phyloP scores from a whole-genome alignment of 2,329 filamentous ascomycete genomes.

The Tothia fuscella region DNA sequence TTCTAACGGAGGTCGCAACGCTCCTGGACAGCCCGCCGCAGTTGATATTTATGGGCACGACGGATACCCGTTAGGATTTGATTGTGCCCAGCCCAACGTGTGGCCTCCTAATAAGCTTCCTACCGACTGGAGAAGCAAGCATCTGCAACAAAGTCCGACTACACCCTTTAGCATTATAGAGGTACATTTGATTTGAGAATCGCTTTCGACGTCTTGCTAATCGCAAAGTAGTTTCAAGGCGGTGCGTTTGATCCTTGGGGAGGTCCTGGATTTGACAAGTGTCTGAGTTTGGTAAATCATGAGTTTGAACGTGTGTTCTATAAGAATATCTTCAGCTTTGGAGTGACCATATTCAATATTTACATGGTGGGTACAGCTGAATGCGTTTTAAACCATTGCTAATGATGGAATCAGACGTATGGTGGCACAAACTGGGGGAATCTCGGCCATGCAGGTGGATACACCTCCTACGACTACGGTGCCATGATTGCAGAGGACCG shows the following conservation, averaged over 20 bases:
- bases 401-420: constrained; percentile 36
- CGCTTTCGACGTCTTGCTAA: neutral
- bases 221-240: constrained; percentile 46
- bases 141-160: constrained; percentile 48
- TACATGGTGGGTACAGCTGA: constrained; percentile 53
- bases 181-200: constrained; percentile 18
- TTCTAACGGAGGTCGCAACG: constrained; percentile 46
- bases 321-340: constrained; percentile 60
- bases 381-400: neutral
- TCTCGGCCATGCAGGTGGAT: constrained; percentile 51
- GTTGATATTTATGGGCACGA: constrained; percentile 58
- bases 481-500: constrained; percentile 58
- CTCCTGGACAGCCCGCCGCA: constrained; percentile 45
- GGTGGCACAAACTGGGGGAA: constrained; percentile 83
- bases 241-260: constrained; percentile 67
- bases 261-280: constrained; percentile 56
- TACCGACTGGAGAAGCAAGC: constrained; percentile 40
- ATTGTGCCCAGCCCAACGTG: constrained; percentile 47
- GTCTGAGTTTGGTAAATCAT: constrained; percentile 52
- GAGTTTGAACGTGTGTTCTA: constrained; percentile 70
- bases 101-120: constrained; percentile 50
- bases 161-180: constrained; percentile 56
- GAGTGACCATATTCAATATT: constrained; percentile 55
- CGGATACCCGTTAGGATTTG: constrained; percentile 48
- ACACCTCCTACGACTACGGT: constrained; percentile 48